These are phyloP conservation scores for Alopecurus myosuroides DNA, from an alignment of 176 grass and related monocot genomes.

Conservation along the genomic window DNA sequence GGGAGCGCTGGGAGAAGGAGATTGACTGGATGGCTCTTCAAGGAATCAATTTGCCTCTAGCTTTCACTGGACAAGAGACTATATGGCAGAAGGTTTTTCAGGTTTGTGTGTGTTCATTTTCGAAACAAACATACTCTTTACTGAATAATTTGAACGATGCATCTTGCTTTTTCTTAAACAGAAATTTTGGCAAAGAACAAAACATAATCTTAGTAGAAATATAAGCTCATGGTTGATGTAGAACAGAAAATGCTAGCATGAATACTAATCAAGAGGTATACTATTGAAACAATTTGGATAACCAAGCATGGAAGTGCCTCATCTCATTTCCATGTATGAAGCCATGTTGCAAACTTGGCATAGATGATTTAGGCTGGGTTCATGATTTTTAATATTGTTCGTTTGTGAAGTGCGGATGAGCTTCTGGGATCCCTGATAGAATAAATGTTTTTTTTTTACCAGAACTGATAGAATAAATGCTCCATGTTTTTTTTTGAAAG, in stretches of 20 bases:
- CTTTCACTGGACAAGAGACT: slow-evolving; percentile 72
- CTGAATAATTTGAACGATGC: background rate
- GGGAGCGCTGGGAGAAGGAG: slow-evolving; percentile 76
- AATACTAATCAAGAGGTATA: background rate
- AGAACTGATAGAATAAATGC: background rate
- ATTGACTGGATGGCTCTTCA: slow-evolving; percentile 92
- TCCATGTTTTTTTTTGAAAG: too few species aligned
- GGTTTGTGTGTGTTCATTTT: slow-evolving; percentile 20
- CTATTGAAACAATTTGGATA: background rate
- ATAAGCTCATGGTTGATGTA: background rate
- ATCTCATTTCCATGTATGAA: background rate
- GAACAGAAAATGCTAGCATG: background rate
- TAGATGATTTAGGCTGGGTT: background rate
- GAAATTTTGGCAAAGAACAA: background rate
- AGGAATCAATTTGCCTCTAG: slow-evolving; percentile 74
- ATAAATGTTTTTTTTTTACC: background rate
- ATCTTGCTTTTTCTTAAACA: background rate
- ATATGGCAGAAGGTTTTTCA: slow-evolving; percentile 79
- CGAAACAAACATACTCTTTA: background rate
- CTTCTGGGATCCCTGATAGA: background rate
- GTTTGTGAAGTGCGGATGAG: background rate
- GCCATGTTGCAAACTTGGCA: background rate
- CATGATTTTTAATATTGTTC: background rate
- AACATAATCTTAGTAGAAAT: background rate
- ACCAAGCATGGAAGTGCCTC: background rate